phyloP scores from a whole-genome alignment of 306 rosid genomes.

The Fragaria iinumae region DNA sequence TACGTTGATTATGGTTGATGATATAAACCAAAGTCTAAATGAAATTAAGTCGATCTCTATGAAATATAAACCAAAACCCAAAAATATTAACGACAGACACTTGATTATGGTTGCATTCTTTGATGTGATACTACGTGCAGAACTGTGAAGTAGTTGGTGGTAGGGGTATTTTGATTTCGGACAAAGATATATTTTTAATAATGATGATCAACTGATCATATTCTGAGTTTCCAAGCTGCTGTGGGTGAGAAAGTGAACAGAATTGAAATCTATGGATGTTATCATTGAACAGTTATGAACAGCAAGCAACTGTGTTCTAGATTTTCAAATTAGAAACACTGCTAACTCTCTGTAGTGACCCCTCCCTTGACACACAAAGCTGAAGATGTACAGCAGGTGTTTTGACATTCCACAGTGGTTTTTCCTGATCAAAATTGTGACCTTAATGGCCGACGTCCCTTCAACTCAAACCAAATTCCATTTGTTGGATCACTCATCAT shows the following conservation, averaged over 20 bases:
- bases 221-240: background rate
- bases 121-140: background rate
- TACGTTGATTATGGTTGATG: no score
- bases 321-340: background rate
- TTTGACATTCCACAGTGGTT: background rate
- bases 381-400: background rate
- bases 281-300: background rate
- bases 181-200: background rate
- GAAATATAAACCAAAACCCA: background rate
- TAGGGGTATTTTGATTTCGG: background rate
- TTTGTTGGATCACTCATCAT: constrained; percentile 1
- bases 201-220: background rate
- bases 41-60: background rate
- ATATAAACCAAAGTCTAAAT: background rate
- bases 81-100: background rate
- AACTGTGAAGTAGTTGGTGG: background rate
- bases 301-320: background rate
- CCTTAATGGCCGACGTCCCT: constrained; percentile 13
- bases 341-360: background rate
- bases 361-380: background rate
- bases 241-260: background rate
- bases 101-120: background rate
- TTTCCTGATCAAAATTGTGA: background rate
- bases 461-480: constrained; percentile 10
- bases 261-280: background rate